Conservation (phyloP, 106 monocot genomes). For the Triglochin maritima region DNA sequence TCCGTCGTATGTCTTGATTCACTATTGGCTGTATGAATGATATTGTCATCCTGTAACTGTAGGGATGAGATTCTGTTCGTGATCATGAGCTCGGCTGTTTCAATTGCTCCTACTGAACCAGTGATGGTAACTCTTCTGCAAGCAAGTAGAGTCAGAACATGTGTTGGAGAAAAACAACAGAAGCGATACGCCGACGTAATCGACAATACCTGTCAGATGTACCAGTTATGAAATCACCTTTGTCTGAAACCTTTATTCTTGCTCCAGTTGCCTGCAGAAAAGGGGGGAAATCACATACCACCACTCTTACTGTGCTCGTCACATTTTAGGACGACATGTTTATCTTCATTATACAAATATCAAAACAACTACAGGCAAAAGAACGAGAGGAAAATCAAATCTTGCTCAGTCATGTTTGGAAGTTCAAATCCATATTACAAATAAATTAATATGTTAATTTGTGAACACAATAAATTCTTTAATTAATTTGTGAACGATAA, state of each 20-base stretch:
- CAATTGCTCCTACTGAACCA: constrained; percentile 17
- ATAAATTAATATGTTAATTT: too few relatives aligned
- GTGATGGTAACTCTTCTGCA: constrained; percentile 25
- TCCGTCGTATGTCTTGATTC: too few relatives aligned
- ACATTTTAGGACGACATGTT: too few relatives aligned
- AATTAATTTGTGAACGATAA: background rate
- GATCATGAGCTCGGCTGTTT: constrained; percentile 13
- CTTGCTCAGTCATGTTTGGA: background rate
- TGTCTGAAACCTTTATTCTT: too few relatives aligned
- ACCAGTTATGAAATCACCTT: too few relatives aligned
- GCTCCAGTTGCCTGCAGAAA: too few relatives aligned
- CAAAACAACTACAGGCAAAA: background rate
- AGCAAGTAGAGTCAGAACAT: background rate
- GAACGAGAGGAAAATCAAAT: constrained; percentile 21
- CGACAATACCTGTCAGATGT: too few relatives aligned
- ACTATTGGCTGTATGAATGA: background rate
- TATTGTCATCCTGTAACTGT: background rate
- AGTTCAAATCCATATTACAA: background rate
- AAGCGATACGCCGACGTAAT: too few relatives aligned
- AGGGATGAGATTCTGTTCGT: constrained; percentile 13
- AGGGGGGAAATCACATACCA: too few relatives aligned
- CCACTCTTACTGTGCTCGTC: too few relatives aligned
- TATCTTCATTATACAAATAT: too few relatives aligned
- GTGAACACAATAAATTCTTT: too few relatives aligned
- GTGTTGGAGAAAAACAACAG: background rate